Evolutionary conservation across 2,329 filamentous ascomycete species (phyloP).

Genomic region (Penicillium capsulatum): DNA sequence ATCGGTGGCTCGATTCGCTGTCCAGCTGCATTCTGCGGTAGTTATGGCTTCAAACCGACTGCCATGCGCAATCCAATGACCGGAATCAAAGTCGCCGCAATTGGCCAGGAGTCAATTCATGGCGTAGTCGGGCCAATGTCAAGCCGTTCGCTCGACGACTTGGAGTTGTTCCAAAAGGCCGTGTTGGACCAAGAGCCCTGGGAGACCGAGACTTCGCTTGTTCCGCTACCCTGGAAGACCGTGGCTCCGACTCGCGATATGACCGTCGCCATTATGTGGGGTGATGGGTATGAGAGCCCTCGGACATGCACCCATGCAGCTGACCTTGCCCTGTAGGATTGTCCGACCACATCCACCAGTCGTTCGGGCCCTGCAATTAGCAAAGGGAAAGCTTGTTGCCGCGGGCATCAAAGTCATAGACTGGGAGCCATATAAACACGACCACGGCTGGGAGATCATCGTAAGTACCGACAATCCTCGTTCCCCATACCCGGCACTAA

Average conservation of each 20-base stretch:
- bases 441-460: constrained; percentile 34
- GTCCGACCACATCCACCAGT: constrained; percentile 60
- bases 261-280: constrained; percentile 57
- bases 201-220: constrained; percentile 40
- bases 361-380: constrained; percentile 15
- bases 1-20: constrained; percentile 47
- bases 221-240: constrained; percentile 41
- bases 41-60: constrained; percentile 44
- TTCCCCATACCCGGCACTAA: constrained; percentile 19
- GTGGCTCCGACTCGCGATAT: constrained; percentile 23
- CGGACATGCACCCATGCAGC: not conserved
- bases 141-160: constrained; percentile 28
- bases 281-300: constrained; percentile 49
- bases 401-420: constrained; percentile 44
- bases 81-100: constrained; percentile 26
- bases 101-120: constrained; percentile 39
- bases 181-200: constrained; percentile 41
- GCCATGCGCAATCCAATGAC: constrained; percentile 30
- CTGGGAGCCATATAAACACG: constrained; percentile 35
- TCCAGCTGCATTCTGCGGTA: constrained; percentile 45
- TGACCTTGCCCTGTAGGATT: constrained; percentile 32
- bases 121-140: constrained; percentile 31
- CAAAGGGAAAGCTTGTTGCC: constrained; percentile 32
- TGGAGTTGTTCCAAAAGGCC: constrained; percentile 38
- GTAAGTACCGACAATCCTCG: constrained; percentile 16